A percentile compares a stretch with the other conserved stretches of the same genome.
Conservation (phyloP, 345 rosid genomes). For the Clausena lansium region DNA sequence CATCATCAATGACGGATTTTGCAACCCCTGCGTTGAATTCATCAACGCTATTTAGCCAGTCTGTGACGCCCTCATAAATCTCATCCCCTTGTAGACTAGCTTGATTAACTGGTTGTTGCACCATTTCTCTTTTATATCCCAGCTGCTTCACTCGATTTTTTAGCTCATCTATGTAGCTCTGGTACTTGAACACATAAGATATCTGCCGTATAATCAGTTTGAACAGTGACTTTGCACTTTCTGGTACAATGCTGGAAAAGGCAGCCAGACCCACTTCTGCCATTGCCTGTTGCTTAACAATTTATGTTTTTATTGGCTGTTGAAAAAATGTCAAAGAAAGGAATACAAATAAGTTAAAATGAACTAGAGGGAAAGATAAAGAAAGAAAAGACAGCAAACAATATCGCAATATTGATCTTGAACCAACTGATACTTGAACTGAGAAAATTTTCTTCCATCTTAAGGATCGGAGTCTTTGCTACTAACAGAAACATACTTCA, state of each 20-base stretch:
- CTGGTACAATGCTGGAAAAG: not conserved
- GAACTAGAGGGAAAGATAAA: too few species aligned
- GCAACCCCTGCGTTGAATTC: not conserved
- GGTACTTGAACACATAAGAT: not conserved
- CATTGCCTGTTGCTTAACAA: too few species aligned
- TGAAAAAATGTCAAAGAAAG: too few species aligned
- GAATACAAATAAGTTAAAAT: too few species aligned
- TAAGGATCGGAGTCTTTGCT: too few species aligned
- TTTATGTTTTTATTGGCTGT: too few species aligned
- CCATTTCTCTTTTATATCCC: not conserved
- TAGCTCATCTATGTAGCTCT: not conserved
- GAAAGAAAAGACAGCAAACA: too few species aligned
- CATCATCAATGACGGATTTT: not conserved
- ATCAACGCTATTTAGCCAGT: not conserved
- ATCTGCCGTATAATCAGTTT: not conserved
- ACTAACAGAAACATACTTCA: too few species aligned
- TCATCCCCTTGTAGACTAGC: slow-evolving; percentile 1
- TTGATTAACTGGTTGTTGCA: not conserved
- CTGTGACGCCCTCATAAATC: not conserved
- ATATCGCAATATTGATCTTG: too few species aligned
- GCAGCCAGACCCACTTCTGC: too few species aligned
- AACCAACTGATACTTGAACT: too few species aligned
- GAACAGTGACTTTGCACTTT: not conserved
- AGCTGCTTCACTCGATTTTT: not conserved
- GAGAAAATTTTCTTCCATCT: too few species aligned